phyloP scores from a whole-genome alignment of 257 asterid species.

The Rhazya stricta region DNA sequence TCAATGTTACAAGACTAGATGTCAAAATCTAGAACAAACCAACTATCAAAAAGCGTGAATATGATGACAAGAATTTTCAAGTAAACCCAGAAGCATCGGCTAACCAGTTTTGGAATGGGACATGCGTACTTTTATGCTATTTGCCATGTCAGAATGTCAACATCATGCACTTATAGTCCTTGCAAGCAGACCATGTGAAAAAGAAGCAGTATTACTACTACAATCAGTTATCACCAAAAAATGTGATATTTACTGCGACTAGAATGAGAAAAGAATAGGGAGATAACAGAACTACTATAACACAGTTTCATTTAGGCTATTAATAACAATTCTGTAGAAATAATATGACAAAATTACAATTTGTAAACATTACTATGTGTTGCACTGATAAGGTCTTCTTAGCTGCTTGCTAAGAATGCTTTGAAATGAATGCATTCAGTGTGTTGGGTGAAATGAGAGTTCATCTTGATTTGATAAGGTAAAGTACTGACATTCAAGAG shows the following conservation, averaged over 20 bases:
- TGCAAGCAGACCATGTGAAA: too few relatives aligned
- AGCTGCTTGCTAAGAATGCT: background rate
- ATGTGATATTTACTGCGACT: background rate
- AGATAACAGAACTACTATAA: background rate
- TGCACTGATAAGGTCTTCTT: background rate
- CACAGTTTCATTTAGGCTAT: background rate
- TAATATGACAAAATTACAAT: background rate
- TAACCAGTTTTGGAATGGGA: too few relatives aligned
- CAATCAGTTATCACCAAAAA: background rate
- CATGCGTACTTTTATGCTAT: too few relatives aligned
- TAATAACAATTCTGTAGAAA: background rate
- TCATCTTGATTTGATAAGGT: background rate
- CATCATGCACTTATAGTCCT: background rate
- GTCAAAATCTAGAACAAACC: background rate
- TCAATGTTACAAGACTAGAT: background rate
- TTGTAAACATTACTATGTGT: background rate
- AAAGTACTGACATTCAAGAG: background rate
- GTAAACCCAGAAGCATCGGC: background rate
- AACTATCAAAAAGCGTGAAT: background rate
- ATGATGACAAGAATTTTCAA: background rate
- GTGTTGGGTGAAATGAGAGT: too few relatives aligned
- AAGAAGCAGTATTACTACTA: background rate
- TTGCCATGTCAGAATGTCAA: background rate
- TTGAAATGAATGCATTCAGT: too few relatives aligned
- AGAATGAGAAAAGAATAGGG: background rate